Evolutionary conservation across 202 grass and related monocot species (phyloP).

Genomic region (Carex sylvatica): DNA sequence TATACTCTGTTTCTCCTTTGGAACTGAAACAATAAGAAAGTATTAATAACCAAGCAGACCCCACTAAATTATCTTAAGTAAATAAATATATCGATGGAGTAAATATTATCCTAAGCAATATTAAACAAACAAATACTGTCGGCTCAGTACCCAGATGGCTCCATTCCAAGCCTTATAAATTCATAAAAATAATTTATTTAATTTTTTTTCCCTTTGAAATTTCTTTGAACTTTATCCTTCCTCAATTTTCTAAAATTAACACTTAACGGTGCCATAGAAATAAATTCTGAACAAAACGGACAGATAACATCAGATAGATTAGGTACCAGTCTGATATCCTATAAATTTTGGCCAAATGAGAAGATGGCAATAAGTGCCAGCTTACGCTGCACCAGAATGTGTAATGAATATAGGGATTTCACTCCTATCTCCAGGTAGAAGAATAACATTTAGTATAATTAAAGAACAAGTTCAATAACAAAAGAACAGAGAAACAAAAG

Average conservation of each 20-base stretch:
- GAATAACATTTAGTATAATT: not conserved
- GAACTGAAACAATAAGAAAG: slow-evolving; percentile 53
- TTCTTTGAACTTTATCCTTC: not conserved
- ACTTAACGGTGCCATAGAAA: not conserved
- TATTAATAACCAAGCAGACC: not conserved
- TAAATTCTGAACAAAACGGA: not conserved
- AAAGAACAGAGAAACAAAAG: not conserved
- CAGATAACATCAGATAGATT: not conserved
- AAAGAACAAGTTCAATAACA: not conserved
- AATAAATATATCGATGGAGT: not conserved
- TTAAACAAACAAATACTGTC: not conserved
- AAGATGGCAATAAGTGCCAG: not conserved
- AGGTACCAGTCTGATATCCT: not conserved
- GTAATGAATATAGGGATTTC: slow-evolving; percentile 1
- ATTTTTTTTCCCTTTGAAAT: not conserved
- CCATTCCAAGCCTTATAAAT: not conserved
- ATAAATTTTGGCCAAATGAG: not conserved
- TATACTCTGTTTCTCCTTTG: slow-evolving; percentile 95
- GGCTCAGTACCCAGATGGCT: not conserved
- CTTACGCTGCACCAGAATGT: not conserved
- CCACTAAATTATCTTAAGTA: not conserved
- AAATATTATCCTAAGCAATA: not conserved
- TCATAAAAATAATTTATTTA: not conserved
- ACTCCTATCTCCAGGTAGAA: not conserved
- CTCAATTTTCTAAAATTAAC: not conserved